Base-by-base conservation (phyloP, 768 basidiomycete genomes). In the Trametopsis cervina region DNA sequence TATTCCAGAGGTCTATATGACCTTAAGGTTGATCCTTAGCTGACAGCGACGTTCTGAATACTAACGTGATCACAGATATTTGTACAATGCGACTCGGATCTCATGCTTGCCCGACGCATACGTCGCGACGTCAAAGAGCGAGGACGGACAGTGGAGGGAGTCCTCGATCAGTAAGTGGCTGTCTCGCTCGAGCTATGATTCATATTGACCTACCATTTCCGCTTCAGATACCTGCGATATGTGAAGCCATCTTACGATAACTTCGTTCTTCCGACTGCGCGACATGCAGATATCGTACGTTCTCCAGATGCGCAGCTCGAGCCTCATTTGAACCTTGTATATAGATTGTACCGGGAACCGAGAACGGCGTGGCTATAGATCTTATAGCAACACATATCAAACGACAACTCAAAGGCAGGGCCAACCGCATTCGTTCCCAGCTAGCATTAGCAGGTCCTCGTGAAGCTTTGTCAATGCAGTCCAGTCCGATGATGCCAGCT, bases 241-340 rank as follows among this genome's bases (percentile, higher is more conserved):
- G 95, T 99, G 57, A 99, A 99, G 61, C 91, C 89, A 4, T 81
- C 91, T 3, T 95, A 85, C 57, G 96, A 98, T 63, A 87, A 89
- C 63, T 96, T 94, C 54, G 92, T 99, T 18, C 79, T 78, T 25
- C 95, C 95, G 1, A 88, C 89, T 2, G 77, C 92, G 12, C 77
- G 81, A 38, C 75, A 85, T 61, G 95, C 95, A 2, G 93, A 99
- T 60, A 90, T 99, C 29, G 92, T 93, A 55, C 40, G 60, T 48
- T 23, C 20, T 20, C 12, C 20, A 3, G 26, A 36, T 1, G 35
- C 40, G 4, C 12, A 26, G 20, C 33, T 2, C 4, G 20, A 11
- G 15, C 2, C 29, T 33, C 10, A 23, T 25, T 9, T 17, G 12
- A 24, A n/a, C 13, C 23, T 24, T 35, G 25, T 40, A 44, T 44